Percentiles rank a stretch among this genome's conserved stretches.
phyloP scores from a whole-genome alignment of 2,329 filamentous ascomycete genomes.

The Hymenoscyphus scutula region DNA sequence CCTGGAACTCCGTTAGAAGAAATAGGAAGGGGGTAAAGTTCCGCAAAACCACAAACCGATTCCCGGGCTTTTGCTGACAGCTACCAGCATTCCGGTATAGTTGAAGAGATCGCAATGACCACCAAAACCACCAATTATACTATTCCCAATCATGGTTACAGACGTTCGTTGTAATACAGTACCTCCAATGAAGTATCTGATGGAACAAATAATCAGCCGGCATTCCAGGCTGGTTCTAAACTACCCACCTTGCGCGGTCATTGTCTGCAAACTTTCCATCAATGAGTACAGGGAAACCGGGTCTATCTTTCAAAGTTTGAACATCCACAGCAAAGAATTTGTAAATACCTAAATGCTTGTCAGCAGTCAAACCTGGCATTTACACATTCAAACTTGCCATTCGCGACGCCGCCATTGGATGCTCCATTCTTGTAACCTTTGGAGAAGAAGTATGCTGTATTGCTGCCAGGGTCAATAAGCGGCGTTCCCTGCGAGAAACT shows the following conservation, averaged over 20 bases:
- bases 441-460: conserved; percentile 40
- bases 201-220: too few species aligned
- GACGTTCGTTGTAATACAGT: conserved; percentile 45
- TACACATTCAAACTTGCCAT: conserved; percentile 17
- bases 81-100: conserved; percentile 39
- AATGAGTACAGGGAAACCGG: conserved; percentile 44
- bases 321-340: conserved; percentile 37
- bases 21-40: not conserved
- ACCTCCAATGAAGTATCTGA: conserved; percentile 44
- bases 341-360: conserved; percentile 28
- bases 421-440: conserved; percentile 38
- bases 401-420: conserved; percentile 28
- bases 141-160: conserved; percentile 39
- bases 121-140: conserved; percentile 47
- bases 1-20: conserved; percentile 16
- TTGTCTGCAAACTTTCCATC: conserved; percentile 47
- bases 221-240: not conserved
- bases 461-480: conserved; percentile 38
- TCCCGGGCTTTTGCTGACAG: conserved; percentile 35
- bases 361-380: not conserved
- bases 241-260: conserved; percentile 38
- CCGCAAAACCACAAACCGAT: conserved; percentile 20
- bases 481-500: conserved; percentile 34
- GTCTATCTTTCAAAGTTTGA: conserved; percentile 38
- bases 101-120: conserved; percentile 49